Conservation (phyloP, 2,329 filamentous ascomycete genomes). For the Cladosporium sphaerospermum region DNA sequence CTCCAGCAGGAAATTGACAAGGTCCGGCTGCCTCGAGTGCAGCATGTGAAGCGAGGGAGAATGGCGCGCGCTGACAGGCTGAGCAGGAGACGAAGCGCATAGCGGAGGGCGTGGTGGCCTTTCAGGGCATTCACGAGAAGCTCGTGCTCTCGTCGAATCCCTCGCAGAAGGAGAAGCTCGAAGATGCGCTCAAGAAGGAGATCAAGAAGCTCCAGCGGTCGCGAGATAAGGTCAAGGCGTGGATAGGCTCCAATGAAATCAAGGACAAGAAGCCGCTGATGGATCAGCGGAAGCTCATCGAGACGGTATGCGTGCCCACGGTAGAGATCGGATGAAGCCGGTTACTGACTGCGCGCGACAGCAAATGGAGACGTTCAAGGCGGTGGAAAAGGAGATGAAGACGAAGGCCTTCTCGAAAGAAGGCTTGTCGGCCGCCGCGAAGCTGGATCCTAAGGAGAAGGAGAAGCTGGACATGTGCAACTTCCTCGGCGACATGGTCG, state of each 20-base stretch:
- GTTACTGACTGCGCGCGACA: slow-evolving; percentile 33
- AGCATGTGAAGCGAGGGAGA: neutral
- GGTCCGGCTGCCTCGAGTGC: slow-evolving; percentile 42
- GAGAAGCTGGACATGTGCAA: slow-evolving; percentile 84
- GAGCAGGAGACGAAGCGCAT: slow-evolving; percentile 78
- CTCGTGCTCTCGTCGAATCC: slow-evolving; percentile 87
- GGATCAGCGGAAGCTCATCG: slow-evolving; percentile 91
- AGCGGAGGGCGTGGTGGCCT: slow-evolving; percentile 81
- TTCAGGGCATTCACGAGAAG: slow-evolving; percentile 96
- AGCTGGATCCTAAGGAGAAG: slow-evolving; percentile 95
- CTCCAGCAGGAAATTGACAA: slow-evolving; percentile 97
- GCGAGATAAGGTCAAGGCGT: slow-evolving; percentile 99
- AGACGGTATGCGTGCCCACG: slow-evolving; percentile 63
- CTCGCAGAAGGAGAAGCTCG: slow-evolving; percentile 95
- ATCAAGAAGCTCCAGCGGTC: slow-evolving; percentile 99
- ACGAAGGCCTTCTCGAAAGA: slow-evolving; percentile 99
- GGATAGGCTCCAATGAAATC: slow-evolving; percentile 97
- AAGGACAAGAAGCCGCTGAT: slow-evolving; percentile 96
- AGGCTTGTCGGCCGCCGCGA: slow-evolving; percentile 81
- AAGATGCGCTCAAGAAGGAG: slow-evolving; percentile 96
- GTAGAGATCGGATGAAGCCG: slow-evolving; percentile 17
- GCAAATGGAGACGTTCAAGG: slow-evolving; percentile 99
- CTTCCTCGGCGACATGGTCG: slow-evolving; percentile 80
- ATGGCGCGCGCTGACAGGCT: slow-evolving; percentile 7
- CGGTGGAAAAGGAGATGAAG: slow-evolving; percentile 99